Conservation (phyloP, 1,284 basidiomycete genomes). For the Cutaneotrichosporon mucoides region DNA sequence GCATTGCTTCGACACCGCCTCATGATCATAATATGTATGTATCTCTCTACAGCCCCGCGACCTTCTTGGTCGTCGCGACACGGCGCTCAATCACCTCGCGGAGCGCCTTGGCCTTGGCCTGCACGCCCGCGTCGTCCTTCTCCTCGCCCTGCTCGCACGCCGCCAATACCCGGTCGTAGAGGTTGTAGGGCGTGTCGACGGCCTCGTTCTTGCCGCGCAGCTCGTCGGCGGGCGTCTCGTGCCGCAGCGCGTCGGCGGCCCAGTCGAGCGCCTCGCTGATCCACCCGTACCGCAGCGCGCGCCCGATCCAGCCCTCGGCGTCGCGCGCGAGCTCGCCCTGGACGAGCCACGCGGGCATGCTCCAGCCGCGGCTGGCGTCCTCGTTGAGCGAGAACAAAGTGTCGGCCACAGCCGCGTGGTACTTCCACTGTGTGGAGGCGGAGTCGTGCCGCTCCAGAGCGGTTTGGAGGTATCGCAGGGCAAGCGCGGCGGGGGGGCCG, state of each 20-base stretch:
- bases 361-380: slow-evolving; percentile 39
- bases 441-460: slow-evolving; percentile 73
- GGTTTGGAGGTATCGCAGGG: slow-evolving; percentile 81
- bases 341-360: slow-evolving; percentile 74
- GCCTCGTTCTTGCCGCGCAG: slow-evolving; percentile 60
- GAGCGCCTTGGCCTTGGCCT: slow-evolving; percentile 30
- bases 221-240: slow-evolving; percentile 61
- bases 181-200: slow-evolving; percentile 71
- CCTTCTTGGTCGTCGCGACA: no score
- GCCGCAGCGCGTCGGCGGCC: slow-evolving; percentile 61
- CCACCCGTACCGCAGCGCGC: slow-evolving; percentile 64
- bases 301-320: slow-evolving; percentile 33
- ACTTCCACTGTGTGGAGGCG: slow-evolving; percentile 65
- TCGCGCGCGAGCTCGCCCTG: slow-evolving; percentile 50
- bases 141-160: slow-evolving; percentile 59
- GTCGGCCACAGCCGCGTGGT: slow-evolving; percentile 71
- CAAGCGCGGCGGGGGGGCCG: slow-evolving; percentile 74
- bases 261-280: slow-evolving; percentile 73
- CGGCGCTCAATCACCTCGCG: slow-evolving; percentile 20
- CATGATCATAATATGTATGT: no score
- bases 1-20: no score
- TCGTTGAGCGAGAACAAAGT: slow-evolving; percentile 66
- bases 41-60: no score
- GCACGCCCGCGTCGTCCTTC: slow-evolving; percentile 38
- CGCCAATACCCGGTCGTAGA: slow-evolving; percentile 78